phyloP scores from a whole-genome alignment of 2,329 filamentous ascomycete species.

The Chrysosphaeria jannelii region DNA sequence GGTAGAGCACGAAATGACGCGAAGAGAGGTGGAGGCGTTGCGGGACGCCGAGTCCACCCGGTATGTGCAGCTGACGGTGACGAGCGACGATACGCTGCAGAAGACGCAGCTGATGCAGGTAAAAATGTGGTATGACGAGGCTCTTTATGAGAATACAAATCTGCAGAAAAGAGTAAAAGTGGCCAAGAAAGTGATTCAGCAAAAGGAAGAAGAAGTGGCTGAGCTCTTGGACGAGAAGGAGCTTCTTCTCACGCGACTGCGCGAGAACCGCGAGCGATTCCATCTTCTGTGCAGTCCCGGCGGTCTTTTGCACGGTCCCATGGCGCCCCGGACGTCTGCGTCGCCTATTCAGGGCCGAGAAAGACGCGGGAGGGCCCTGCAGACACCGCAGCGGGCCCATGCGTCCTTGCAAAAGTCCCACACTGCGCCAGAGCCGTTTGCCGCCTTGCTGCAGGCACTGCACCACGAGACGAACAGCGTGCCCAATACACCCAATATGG shows the following conservation, averaged over 20 bases:
- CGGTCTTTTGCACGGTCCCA: constrained; percentile 29
- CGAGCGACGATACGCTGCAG: no score
- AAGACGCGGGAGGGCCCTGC: constrained; percentile 19
- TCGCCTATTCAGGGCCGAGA: constrained; percentile 16
- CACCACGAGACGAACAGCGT: constrained; percentile 48
- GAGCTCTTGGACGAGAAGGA: constrained; percentile 45
- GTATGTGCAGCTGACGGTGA: no score
- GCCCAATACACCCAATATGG: constrained; percentile 48
- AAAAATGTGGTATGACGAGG: constrained; percentile 32
- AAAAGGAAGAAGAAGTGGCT: constrained; percentile 44
- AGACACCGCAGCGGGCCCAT: constrained; percentile 14
- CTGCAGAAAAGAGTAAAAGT: constrained; percentile 34
- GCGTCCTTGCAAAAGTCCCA: constrained; percentile 6
- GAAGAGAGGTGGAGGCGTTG: constrained; percentile 61
- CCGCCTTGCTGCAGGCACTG: constrained; percentile 54
- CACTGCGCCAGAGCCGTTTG: constrained; percentile 31
- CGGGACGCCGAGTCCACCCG: constrained; percentile 41
- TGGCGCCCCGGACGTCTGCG: constrained; percentile 20
- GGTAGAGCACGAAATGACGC: constrained; percentile 78
- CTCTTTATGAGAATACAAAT: constrained; percentile 32
- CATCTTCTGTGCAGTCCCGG: constrained; percentile 50
- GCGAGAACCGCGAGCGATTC: constrained; percentile 70
- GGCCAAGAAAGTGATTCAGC: constrained; percentile 50
- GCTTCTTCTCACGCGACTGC: constrained; percentile 53
- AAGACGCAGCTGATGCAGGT: constrained; percentile 27